Evolutionary conservation across 257 asterid genomes (phyloP), one percentile per base, ranked within the genome.

Genomic region (Solanum appendiculatum): DNA sequence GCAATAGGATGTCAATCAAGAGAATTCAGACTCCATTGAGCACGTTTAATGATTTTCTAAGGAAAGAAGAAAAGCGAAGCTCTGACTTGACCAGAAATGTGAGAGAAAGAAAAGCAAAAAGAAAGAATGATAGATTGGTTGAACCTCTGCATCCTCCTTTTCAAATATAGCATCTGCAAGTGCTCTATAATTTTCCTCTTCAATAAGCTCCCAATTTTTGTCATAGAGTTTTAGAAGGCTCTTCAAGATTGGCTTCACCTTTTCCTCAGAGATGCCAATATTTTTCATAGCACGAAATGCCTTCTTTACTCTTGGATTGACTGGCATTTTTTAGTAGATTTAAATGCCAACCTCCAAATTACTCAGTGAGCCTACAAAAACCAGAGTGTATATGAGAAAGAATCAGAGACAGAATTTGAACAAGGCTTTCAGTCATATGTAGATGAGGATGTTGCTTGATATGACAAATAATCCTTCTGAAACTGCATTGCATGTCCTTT

Each of bases 101-200:
- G 68, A 87, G 44, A 87, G 40, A 82, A 37, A 44, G 86, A 68
- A 82, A 63, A 82, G 16, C 40, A 72, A 54, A 44, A n/a, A n/a
- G n/a, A 31, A 51, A 87, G 23, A 82, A 42, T 10, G 40, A 87
- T 20, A 83, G 87, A 83, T 64, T 34, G 29, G 25, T 33, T 48
- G 89, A 64, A 87, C 87, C 89, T 87, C 86, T 27, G 89, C 10
- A 14, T 87, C 84, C 68, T 68, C 89, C 29, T 15, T 85, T n/a
- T 88, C 89, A 88, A 88, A 88, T 77, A 88, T 84, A 60, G 87
- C 87, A 73, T 88, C 89, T 15, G 89, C 87, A 39, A 88, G 89
- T 33, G 81, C 86, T 84, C 89, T 56, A 75, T 88, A 88, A 34
- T 88, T 88, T 48, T 88, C 89, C 33, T 84, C 89, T 75, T 88